Percentiles rank a stretch among this genome's conserved stretches.
Evolutionary conservation across 352 stramenopile species (phyloP).

Genomic region (Phytophthora litchii): DNA sequence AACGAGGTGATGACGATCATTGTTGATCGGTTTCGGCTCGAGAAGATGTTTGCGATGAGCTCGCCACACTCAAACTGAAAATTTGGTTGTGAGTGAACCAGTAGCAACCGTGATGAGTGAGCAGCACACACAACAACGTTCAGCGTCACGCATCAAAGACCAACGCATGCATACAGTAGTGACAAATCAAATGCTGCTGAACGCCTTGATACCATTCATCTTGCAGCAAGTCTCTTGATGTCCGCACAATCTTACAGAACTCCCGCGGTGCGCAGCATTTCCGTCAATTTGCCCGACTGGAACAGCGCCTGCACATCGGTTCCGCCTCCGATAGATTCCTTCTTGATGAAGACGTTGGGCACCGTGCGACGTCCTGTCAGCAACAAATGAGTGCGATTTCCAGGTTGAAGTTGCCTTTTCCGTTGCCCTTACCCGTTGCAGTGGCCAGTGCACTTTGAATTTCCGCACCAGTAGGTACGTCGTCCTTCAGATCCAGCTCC

Average conservation of each 20-base stretch:
- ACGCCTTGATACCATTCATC: no score
- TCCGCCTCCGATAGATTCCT: slow-evolving; percentile 93
- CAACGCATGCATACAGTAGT: no score
- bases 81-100: no score
- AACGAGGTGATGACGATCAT: no score
- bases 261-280: slow-evolving; percentile 79
- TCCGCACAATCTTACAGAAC: slow-evolving; percentile 13
- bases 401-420: background rate
- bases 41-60: no score
- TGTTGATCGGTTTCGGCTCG: no score
- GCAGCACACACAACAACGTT: no score
- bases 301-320: slow-evolving; percentile 92
- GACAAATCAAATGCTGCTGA: no score
- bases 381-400: background rate
- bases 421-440: slow-evolving; percentile 72
- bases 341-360: slow-evolving; percentile 97
- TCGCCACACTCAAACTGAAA: no score
- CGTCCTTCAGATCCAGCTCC: slow-evolving; percentile 65
- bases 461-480: slow-evolving; percentile 67
- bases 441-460: slow-evolving; percentile 89
- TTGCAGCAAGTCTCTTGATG: no score
- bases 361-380: slow-evolving; percentile 90
- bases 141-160: no score
- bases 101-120: no score
- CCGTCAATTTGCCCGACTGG: slow-evolving; percentile 84